phyloP scores from a whole-genome alignment of 768 basidiomycete species.

The Lentinula detonsa region DNA sequence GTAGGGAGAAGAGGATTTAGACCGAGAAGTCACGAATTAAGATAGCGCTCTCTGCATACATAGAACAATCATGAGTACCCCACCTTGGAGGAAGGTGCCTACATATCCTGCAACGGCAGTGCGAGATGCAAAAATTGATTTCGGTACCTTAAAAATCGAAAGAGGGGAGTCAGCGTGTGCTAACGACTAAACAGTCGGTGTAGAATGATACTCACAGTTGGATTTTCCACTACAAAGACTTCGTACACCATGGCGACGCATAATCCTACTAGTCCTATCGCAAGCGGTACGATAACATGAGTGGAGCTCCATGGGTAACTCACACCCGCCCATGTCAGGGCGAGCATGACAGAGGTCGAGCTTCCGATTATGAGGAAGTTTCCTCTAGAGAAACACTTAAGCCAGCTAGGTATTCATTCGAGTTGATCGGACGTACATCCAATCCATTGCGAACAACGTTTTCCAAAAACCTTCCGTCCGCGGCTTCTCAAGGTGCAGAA shows the following conservation, averaged over 20 bases:
- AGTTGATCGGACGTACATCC: not conserved
- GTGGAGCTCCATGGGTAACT: conserved; percentile 6
- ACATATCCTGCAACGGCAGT: not conserved
- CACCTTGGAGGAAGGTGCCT: not conserved
- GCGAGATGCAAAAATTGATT: not conserved
- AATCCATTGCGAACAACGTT: not conserved
- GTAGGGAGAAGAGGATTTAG: too few species aligned
- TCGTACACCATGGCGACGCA: not conserved
- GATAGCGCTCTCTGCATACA: not conserved
- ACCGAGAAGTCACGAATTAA: not conserved
- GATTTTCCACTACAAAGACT: not conserved
- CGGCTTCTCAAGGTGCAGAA: not conserved
- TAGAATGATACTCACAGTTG: not conserved
- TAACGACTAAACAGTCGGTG: too few species aligned
- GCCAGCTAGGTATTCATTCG: not conserved
- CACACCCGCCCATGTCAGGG: conserved; percentile 6
- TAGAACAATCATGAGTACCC: not conserved
- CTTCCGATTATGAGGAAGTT: not conserved
- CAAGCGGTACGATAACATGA: conserved; percentile 1
- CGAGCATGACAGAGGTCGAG: not conserved
- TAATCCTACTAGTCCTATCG: not conserved
- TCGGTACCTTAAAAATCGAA: not conserved
- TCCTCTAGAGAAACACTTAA: conserved; percentile 6
- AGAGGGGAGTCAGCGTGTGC: too few species aligned
- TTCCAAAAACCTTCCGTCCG: not conserved